phyloP scores from a whole-genome alignment of 2,329 filamentous ascomycete species.

The Calonectria naviculata region DNA sequence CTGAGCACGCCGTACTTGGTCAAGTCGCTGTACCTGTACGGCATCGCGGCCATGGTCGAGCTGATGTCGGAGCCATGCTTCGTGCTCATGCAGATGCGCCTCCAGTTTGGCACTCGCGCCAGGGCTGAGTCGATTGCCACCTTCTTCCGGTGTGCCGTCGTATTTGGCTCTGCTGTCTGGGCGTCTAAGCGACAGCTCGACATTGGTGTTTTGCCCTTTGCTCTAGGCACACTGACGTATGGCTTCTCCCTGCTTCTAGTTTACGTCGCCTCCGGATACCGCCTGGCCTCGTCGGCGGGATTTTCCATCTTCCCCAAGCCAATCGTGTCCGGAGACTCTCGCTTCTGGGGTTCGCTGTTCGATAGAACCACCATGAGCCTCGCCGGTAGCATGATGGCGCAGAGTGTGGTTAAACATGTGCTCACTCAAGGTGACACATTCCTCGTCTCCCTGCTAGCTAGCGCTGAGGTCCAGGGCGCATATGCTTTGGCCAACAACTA shows the following conservation, averaged over 20 bases:
- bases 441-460: conserved; percentile 82
- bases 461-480: conserved; percentile 84
- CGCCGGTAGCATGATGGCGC: conserved; percentile 84
- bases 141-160: conserved; percentile 78
- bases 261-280: conserved; percentile 73
- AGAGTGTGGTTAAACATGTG: conserved; percentile 91
- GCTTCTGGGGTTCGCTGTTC: conserved; percentile 72
- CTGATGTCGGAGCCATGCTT: conserved; percentile 90
- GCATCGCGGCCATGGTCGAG: conserved; percentile 73
- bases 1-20: conserved; percentile 73
- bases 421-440: conserved; percentile 95
- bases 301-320: conserved; percentile 76
- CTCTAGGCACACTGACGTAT: conserved; percentile 85
- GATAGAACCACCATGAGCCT: conserved; percentile 77
- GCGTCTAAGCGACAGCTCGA: conserved; percentile 61
- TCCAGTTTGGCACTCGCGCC: conserved; percentile 84
- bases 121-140: conserved; percentile 87
- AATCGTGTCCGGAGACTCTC: conserved; percentile 40
- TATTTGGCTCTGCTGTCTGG: conserved; percentile 77
- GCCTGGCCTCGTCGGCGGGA: conserved; percentile 63
- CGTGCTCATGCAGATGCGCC: conserved; percentile 83
- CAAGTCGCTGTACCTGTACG: conserved; percentile 65
- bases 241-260: conserved; percentile 74
- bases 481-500: conserved; percentile 97
- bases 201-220: conserved; percentile 87